Evolutionary conservation across 495 filamentous ascomycete species (phyloP).

Genomic region (Podospora conica): DNA sequence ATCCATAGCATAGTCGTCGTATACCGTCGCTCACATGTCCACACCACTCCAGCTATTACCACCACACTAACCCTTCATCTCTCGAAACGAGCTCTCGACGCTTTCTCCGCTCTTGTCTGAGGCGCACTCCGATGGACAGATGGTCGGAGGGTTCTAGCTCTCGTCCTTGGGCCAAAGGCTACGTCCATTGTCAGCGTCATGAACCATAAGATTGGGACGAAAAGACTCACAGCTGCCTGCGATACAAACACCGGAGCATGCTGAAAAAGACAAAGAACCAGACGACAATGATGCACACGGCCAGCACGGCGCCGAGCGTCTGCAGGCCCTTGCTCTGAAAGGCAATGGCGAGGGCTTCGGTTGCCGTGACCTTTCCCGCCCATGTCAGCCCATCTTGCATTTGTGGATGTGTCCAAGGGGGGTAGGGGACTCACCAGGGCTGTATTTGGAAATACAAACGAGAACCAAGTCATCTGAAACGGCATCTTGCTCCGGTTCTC

Average conservation of each 20-base stretch:
- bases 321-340: constrained; percentile 56
- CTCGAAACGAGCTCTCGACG: neutral
- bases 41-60: neutral
- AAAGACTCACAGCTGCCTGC: constrained; percentile 41
- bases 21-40: neutral
- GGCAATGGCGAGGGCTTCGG: constrained; percentile 62
- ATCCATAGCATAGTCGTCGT: no score
- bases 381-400: neutral
- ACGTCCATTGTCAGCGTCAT: neutral
- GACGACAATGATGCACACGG: constrained; percentile 54
- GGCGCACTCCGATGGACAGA: neutral
- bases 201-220: constrained; percentile 23
- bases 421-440: constrained; percentile 41
- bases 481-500: constrained; percentile 47
- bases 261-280: constrained; percentile 63
- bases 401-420: neutral
- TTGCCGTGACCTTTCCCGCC: constrained; percentile 50
- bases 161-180: constrained; percentile 30
- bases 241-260: constrained; percentile 63
- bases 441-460: constrained; percentile 83
- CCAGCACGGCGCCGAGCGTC: constrained; percentile 62
- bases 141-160: constrained; percentile 15
- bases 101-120: neutral
- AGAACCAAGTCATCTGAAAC: constrained; percentile 87
- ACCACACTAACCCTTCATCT: neutral